phyloP scores from a whole-genome alignment of 805 yeast species.

The Kodamaea leandrae region DNA sequence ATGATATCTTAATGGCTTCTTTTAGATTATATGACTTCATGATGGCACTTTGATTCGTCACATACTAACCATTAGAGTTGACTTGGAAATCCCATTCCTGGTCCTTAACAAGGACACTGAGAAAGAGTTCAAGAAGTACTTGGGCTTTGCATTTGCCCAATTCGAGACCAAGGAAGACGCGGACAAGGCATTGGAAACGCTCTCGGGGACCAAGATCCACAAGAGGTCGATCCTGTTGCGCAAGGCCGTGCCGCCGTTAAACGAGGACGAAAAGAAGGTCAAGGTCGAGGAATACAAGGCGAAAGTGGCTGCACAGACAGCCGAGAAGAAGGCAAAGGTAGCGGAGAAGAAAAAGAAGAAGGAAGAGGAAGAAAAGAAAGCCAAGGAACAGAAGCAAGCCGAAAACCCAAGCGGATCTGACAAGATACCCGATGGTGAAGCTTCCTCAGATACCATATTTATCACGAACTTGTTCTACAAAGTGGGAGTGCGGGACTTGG shows the following conservation, averaged over 20 bases:
- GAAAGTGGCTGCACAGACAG: constrained; percentile 17
- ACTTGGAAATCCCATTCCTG: constrained; percentile 52
- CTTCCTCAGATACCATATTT: constrained; percentile 59
- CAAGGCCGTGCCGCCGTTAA: constrained; percentile 52
- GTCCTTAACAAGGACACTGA: constrained; percentile 32
- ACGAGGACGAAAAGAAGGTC: constrained; percentile 42
- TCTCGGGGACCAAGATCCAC: constrained; percentile 43
- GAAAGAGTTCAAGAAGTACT: constrained; percentile 41
- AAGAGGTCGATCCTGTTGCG: constrained; percentile 49
- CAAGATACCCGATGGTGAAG: constrained; percentile 45
- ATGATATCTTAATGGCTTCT: no score
- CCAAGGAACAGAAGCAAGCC: constrained; percentile 12
- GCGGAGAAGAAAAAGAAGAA: constrained; percentile 21
- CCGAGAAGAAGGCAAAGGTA: constrained; percentile 14
- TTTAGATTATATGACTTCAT: no score
- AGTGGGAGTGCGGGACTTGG: constrained; percentile 46
- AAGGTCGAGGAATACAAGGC: constrained; percentile 34
- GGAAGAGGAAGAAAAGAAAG: constrained; percentile 9
- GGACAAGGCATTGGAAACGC: constrained; percentile 42
- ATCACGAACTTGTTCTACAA: constrained; percentile 57
- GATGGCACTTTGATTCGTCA: no score
- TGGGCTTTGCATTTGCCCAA: constrained; percentile 61
- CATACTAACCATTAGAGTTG: constrained; percentile 27
- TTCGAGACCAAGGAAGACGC: constrained; percentile 45
- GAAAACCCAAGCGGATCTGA: no score